Percentiles rank a stretch among this genome's conserved stretches.
These are phyloP conservation scores for Paramecium bursaria DNA, from an alignment of 73 alveolate genomes.

Conservation along the genomic window DNA sequence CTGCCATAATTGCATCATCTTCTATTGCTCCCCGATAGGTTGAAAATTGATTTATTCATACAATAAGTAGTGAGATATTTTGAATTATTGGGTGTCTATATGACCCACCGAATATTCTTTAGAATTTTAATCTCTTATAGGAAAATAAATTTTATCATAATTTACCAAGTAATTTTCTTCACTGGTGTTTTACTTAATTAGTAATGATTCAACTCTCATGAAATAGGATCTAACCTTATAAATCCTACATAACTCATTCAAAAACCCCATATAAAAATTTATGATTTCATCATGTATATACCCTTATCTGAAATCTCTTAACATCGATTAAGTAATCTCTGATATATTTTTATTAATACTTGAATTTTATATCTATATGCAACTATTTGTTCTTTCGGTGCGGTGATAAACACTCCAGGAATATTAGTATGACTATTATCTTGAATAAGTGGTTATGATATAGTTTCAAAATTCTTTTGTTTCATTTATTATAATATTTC, in stretches of 20 bases:
- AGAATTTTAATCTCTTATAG: neutral
- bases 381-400: neutral
- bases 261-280: constrained; percentile 13
- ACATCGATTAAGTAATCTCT: too few relatives aligned
- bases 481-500: constrained; percentile 3
- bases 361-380: constrained; percentile 34
- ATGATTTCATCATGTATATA: neutral
- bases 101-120: constrained; percentile 42
- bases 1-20: constrained; percentile 16
- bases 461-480: constrained; percentile 8
- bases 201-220: too few relatives aligned
- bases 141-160: constrained; percentile 14
- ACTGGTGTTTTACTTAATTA: too few relatives aligned
- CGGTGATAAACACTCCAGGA: constrained; percentile 26
- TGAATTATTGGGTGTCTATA: constrained; percentile 19
- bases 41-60: neutral
- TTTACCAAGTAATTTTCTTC: constrained; percentile 17
- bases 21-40: neutral
- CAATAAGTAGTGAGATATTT: constrained; percentile 8
- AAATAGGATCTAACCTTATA: constrained; percentile 18
- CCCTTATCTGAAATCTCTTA: constrained; percentile 27
- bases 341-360: constrained; percentile 16
- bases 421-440: neutral
- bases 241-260: neutral
- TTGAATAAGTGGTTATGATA: constrained; percentile 6